A percentile compares a stretch with the other conserved stretches of the same genome.
phyloP scores from a whole-genome alignment of 2,329 filamentous ascomycete species.

The Verticillium isaacii region DNA sequence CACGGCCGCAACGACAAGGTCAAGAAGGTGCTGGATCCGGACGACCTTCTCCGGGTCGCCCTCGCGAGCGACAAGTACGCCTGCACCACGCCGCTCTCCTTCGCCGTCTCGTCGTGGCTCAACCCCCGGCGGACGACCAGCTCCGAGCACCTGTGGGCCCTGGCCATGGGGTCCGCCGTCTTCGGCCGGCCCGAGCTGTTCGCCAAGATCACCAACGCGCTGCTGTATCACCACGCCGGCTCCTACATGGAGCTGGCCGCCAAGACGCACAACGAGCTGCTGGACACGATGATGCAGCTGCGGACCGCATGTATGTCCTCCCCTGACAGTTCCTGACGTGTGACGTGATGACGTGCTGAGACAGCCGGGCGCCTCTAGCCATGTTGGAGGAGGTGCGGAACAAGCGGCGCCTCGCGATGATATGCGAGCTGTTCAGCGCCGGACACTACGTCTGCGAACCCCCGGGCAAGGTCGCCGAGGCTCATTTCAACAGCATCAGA shows the following conservation, averaged over 20 bases:
- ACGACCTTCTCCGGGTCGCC: constrained; percentile 19
- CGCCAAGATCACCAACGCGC: background rate
- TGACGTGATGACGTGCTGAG: background rate
- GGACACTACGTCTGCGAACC: too few species aligned
- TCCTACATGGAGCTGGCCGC: background rate
- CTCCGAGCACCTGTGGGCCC: background rate
- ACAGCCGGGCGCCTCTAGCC: background rate
- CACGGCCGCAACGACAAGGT: constrained; percentile 20
- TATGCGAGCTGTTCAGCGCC: background rate
- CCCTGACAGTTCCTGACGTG: background rate
- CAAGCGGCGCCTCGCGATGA: background rate
- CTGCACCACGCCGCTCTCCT: constrained; percentile 5
- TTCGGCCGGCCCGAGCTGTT: background rate
- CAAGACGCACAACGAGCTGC: background rate
- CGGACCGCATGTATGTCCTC: background rate
- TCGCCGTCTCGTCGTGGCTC: background rate
- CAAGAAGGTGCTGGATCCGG: constrained; percentile 16
- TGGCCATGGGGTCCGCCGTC: background rate
- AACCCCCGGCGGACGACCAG: too few species aligned
- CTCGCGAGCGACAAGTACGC: constrained; percentile 21
- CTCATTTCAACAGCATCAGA: too few species aligned
- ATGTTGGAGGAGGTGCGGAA: background rate
- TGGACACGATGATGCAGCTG: background rate
- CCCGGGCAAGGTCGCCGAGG: too few species aligned
- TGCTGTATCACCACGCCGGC: background rate